A percentile compares a stretch with the other conserved stretches of the same genome.
Conservation (phyloP, 306 rosid genomes). For the Cicer pinnatifidum region DNA sequence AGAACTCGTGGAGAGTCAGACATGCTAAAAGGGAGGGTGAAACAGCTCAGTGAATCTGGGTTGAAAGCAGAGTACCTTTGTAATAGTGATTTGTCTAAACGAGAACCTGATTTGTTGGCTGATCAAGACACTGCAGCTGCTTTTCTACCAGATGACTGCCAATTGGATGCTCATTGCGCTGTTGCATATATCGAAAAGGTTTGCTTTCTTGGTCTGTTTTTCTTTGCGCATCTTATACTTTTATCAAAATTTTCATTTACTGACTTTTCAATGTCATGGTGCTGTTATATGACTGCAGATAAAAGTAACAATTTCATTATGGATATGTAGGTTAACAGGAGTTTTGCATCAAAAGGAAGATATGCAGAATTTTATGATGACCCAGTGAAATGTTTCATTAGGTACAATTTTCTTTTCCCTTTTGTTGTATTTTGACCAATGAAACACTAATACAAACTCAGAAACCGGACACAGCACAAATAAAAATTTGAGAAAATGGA, state of each 20-base stretch:
- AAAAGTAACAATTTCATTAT: conserved; percentile 22
- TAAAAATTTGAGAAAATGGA: too few relatives aligned
- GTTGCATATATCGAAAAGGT: conserved; percentile 75
- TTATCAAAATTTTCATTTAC: conserved; percentile 7
- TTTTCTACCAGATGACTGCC: conserved; percentile 78
- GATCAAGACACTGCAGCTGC: conserved; percentile 70
- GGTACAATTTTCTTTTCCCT: conserved; percentile 54
- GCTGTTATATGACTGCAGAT: conserved; percentile 27
- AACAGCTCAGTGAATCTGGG: conserved; percentile 64
- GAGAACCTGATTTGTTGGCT: conserved; percentile 77
- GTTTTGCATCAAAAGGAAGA: conserved; percentile 65
- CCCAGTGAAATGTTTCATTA: conserved; percentile 70
- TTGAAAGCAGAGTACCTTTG: conserved; percentile 70
- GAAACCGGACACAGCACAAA: too few relatives aligned
- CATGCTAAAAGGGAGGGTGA: conserved; percentile 63
- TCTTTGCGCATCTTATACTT: conserved; percentile 22
- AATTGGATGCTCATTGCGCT: conserved; percentile 77
- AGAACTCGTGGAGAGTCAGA: conserved; percentile 64
- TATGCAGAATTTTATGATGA: conserved; percentile 80
- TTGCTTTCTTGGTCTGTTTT: conserved; percentile 13
- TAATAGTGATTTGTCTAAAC: conserved; percentile 59
- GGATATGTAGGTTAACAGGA: conserved; percentile 66
- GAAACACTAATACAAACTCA: too few relatives aligned
- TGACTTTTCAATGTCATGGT: conserved; percentile 5
- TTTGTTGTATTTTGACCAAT: not conserved